phyloP scores from a whole-genome alignment of 2,329 filamentous ascomycete species.

The Leptographium galeiforme region DNA sequence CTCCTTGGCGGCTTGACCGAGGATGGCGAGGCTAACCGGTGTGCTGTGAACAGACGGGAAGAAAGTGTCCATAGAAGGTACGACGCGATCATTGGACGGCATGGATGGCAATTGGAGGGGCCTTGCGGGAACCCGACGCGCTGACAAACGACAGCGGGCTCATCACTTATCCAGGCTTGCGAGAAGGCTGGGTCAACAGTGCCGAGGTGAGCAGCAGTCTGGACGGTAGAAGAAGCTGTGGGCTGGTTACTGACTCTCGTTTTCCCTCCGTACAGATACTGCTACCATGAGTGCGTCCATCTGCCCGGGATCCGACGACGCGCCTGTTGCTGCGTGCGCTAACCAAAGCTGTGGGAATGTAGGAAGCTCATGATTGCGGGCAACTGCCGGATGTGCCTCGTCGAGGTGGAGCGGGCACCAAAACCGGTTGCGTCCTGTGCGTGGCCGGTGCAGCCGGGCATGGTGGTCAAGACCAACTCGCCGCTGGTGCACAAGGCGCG shows the following conservation, averaged over 20 bases:
- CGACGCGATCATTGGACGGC: slow-evolving; percentile 9
- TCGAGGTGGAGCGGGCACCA: slow-evolving; percentile 90
- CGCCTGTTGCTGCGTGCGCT: neutral
- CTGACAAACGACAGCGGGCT: slow-evolving; percentile 54
- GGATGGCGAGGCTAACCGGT: neutral
- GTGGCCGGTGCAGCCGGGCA: slow-evolving; percentile 95
- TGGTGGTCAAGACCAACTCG: slow-evolving; percentile 98
- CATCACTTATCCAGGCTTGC: slow-evolving; percentile 95
- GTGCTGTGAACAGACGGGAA: slow-evolving; percentile 63
- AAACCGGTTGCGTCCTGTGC: slow-evolving; percentile 98
- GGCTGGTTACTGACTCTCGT: slow-evolving; percentile 17
- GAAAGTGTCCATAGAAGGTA: slow-evolving; percentile 97
- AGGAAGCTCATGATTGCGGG: slow-evolving; percentile 98
- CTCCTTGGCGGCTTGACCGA: slow-evolving; percentile 14
- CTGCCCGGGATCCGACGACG: neutral
- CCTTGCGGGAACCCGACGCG: neutral
- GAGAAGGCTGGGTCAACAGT: slow-evolving; percentile 90
- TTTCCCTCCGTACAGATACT: slow-evolving; percentile 52
- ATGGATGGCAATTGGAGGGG: neutral
- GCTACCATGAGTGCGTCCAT: slow-evolving; percentile 71
- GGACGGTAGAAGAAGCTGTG: slow-evolving; percentile 4
- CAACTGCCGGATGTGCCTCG: slow-evolving; percentile 98
- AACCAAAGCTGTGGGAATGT: neutral
- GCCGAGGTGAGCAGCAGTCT: slow-evolving; percentile 49
- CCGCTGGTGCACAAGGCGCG: slow-evolving; percentile 92